Percentiles rank a stretch among this genome's conserved stretches.
These are phyloP conservation scores for Arxiozyma heterogenica DNA, from an alignment of 1,139 yeast species.

Conservation along the genomic window DNA sequence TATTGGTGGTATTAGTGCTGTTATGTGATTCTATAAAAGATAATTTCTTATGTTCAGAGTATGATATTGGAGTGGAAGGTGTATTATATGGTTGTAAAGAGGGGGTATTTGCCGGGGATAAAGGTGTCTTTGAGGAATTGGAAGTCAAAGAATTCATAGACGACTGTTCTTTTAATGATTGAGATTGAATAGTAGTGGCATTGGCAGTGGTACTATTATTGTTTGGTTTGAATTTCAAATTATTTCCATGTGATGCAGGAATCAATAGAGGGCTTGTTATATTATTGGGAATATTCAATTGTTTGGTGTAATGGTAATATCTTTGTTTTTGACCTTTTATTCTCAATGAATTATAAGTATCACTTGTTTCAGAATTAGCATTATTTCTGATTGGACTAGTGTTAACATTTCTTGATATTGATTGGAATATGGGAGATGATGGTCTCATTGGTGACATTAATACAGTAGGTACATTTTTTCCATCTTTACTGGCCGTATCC, in stretches of 20 bases:
- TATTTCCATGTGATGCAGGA: not conserved
- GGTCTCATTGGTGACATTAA: conserved; percentile 25
- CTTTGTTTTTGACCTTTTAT: conserved; percentile 29
- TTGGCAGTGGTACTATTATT: conserved; percentile 5
- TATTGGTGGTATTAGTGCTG: conserved; percentile 2
- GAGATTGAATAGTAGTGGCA: conserved; percentile 12
- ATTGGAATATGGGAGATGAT: conserved; percentile 12
- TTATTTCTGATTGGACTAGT: conserved; percentile 4
- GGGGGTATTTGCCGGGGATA: conserved; percentile 17
- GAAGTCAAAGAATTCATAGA: conserved; percentile 15
- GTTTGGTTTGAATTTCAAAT: not conserved
- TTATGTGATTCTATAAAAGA: conserved; percentile 2
- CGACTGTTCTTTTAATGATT: conserved; percentile 11
- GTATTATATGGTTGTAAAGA: conserved; percentile 11
- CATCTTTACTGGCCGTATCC: not conserved
- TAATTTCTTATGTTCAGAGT: conserved; percentile 3
- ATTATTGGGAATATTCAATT: conserved; percentile 15
- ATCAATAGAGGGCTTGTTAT: conserved; percentile 7
- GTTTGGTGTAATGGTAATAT: conserved; percentile 26
- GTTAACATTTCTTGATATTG: not conserved
- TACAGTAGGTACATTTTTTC: conserved; percentile 6
- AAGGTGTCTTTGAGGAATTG: conserved; percentile 17
- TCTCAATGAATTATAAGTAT: conserved; percentile 22
- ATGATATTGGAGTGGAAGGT: conserved; percentile 15
- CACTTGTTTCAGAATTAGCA: not conserved